Base-by-base conservation (phyloP, 2,329 filamentous ascomycete genomes). In the Fusarium xylarioides region DNA sequence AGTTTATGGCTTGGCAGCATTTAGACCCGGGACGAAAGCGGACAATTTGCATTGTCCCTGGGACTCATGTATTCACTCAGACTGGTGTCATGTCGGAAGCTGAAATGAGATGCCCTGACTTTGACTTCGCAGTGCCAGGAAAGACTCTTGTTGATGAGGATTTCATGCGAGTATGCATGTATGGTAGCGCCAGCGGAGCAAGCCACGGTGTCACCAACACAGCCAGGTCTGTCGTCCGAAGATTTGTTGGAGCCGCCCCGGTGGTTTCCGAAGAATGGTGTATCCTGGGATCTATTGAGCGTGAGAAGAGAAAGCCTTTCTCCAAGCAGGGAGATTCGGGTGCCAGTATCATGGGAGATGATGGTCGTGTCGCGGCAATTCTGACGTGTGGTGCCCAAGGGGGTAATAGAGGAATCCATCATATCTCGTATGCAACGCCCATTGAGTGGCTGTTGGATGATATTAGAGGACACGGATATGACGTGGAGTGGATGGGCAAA, bases 381-480 rank as follows among this genome's bases (percentile, higher is more conserved):
- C 4, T 71, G 3, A 59, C 53, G 0, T n/a, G 14, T 7, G 50
- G 70, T 6, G n/a, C 4, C 16, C 2, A 4, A 12, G 7, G 19
- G 0, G 2, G 11, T 19, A 4, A 10, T 11, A 6, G 6, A 14
- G 58, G n/a, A 10, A 5, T 3, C 0, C 16, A 43, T 2, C 47
- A 67, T 34, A 26, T 38, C 2, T 28, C 53, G 11, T 73, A 72
- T 42, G 65, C 42, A 1, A 67, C 71, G 1, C 59, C 66, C 0
- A 66, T 70, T 4, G 44, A 72, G 18, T 74, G 69, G 63, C 63
- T 74, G 0, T 50, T 74, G 6, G 26, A 64, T 1, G 65, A 70
- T 38, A 65, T 72, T 9, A 47, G 26, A 16, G 19, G 5, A 1
- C 23, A 50, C 16, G 71, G 66, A 2, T 64, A 43, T 19, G 28